Conservation (phyloP, 257 asterid species). For the Fraxinus cuspidata region DNA sequence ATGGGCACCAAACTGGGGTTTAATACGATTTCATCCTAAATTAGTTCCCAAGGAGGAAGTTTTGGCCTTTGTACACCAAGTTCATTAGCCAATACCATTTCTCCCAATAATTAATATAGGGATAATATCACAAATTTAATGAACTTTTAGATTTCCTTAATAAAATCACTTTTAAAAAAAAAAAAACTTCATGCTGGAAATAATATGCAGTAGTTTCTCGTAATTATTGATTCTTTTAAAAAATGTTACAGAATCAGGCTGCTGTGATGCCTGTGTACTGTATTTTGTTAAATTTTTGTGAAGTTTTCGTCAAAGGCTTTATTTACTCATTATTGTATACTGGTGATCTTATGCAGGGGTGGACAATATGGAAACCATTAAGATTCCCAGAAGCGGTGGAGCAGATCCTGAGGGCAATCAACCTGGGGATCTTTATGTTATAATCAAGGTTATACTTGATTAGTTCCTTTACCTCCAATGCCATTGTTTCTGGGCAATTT, state of each 20-base stretch:
- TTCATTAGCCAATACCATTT: background rate
- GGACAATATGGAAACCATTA: constrained; percentile 47
- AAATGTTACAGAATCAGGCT: background rate
- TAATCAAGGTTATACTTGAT: constrained; percentile 41
- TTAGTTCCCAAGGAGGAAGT: too few relatives aligned
- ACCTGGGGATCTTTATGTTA: constrained; percentile 56
- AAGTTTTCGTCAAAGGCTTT: background rate
- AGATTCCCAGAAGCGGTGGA: constrained; percentile 50
- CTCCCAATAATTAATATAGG: background rate
- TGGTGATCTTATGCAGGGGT: constrained; percentile 42
- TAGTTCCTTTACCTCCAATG: background rate
- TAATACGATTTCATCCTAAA: too few relatives aligned
- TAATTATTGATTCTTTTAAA: background rate
- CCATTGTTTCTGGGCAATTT: constrained; percentile 7
- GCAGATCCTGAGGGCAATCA: constrained; percentile 67
- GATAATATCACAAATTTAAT: background rate
- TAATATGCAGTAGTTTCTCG: background rate
- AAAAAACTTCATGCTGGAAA: background rate
- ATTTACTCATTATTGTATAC: background rate
- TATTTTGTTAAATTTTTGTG: background rate
- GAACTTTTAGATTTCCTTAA: background rate
- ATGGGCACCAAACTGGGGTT: too few relatives aligned
- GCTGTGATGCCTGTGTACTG: background rate
- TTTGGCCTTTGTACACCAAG: too few relatives aligned
- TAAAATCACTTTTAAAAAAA: background rate